Evolutionary conservation across 164 flowering plant genomes (phyloP).

Genomic region (Annona squamosa): DNA sequence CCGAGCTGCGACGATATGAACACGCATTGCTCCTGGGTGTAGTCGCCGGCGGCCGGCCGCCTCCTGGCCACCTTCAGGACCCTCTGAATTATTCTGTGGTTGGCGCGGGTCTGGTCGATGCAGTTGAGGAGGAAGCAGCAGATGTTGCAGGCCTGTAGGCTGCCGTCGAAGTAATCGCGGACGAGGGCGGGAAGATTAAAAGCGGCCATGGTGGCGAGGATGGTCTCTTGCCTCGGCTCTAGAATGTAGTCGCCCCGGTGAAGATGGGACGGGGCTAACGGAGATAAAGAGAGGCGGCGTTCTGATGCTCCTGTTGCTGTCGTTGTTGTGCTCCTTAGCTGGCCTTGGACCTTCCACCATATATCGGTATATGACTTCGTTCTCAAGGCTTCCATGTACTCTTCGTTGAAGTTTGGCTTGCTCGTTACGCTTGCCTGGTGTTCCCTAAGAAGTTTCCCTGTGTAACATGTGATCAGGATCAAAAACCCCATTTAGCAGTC

Average conservation of each 20-base stretch:
- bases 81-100: constrained; percentile 33
- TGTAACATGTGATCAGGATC: background rate
- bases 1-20: constrained; percentile 32
- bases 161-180: constrained; percentile 46
- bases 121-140: constrained; percentile 47
- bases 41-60: constrained; percentile 1
- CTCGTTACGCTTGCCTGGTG: constrained; percentile 17
- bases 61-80: constrained; percentile 26
- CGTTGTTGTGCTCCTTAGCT: constrained; percentile 8
- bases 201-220: constrained; percentile 23
- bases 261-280: background rate
- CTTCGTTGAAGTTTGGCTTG: constrained; percentile 55
- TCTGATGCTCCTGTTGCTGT: background rate
- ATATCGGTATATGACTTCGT: constrained; percentile 69
- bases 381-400: constrained; percentile 69
- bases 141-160: constrained; percentile 44
- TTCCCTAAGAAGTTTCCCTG: constrained; percentile 6
- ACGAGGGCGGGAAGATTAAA: constrained; percentile 36
- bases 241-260: constrained; percentile 38
- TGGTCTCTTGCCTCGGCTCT: constrained; percentile 50
- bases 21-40: constrained; percentile 16
- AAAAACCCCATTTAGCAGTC: background rate
- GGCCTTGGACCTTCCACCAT: constrained; percentile 45
- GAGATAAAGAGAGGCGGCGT: constrained; percentile 2
- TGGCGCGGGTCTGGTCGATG: constrained; percentile 41